These are phyloP conservation scores for Solanum hybrid DNA, from an alignment of 305 asterid genomes.

Conservation along the genomic window DNA sequence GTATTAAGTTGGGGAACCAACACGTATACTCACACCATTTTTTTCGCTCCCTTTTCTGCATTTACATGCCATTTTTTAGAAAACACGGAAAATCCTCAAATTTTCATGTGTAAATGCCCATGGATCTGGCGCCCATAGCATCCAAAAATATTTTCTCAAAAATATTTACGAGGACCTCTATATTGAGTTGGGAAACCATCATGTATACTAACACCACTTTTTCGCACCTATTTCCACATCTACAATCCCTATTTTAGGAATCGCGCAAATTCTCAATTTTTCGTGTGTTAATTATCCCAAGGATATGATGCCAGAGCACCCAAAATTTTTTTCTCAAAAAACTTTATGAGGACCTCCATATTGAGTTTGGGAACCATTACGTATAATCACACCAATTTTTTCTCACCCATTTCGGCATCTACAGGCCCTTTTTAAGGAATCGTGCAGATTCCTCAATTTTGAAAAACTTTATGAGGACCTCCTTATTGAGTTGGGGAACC, in stretches of 20 bases:
- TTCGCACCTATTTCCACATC: neutral
- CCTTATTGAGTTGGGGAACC: neutral
- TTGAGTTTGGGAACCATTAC: neutral
- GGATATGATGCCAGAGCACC: neutral
- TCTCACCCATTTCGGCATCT: too few relatives aligned
- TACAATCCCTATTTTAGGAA: neutral
- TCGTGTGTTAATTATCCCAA: neutral
- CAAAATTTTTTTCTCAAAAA: rapidly evolving
- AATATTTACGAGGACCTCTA: neutral
- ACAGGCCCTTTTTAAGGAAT: neutral
- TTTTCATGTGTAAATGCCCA: too few relatives aligned
- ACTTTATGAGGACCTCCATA: too few relatives aligned
- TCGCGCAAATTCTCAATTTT: neutral
- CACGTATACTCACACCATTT: neutral
- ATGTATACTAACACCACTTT: too few relatives aligned
- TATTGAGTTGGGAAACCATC: neutral
- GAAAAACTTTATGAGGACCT: neutral
- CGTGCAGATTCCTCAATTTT: neutral
- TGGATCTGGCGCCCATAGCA: neutral
- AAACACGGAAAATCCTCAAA: neutral
- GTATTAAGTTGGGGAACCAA: neutral
- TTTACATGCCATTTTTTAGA: neutral
- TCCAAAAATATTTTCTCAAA: too few relatives aligned
- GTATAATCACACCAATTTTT: neutral
- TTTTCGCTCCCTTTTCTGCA: neutral